phyloP scores from a whole-genome alignment of 108 stramenopile genomes.

The Discostella pseudostelligera region DNA sequence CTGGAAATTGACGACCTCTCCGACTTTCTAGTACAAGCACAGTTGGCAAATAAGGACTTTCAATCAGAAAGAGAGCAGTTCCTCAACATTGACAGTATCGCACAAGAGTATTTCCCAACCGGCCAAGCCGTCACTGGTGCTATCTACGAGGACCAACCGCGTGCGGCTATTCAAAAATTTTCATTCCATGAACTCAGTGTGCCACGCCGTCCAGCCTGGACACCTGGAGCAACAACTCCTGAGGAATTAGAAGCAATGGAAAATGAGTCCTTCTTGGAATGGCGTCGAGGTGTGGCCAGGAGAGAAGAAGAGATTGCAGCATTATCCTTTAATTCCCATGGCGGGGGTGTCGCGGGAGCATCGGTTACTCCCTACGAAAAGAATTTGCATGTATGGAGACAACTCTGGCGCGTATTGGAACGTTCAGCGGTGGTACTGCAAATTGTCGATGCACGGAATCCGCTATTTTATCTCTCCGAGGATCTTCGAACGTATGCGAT shows the following conservation, averaged over 20 bases:
- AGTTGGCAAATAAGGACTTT: constrained; percentile 92
- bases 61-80: constrained; percentile 76
- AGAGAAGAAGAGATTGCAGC: constrained; percentile 80
- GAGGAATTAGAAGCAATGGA: constrained; percentile 87
- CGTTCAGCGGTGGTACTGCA: constrained; percentile 90
- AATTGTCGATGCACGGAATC: constrained; percentile 97
- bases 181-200: constrained; percentile 88
- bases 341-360: constrained; percentile 40
- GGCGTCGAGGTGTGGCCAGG: constrained; percentile 90
- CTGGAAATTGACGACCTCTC: constrained; percentile 90
- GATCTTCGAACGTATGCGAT: constrained; percentile 89
- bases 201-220: constrained; percentile 94
- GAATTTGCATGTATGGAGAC: constrained; percentile 98
- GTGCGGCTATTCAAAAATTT: constrained; percentile 54
- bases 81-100: constrained; percentile 36
- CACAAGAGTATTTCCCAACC: constrained; percentile 31
- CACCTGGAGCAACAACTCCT: constrained; percentile 77
- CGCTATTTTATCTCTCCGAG: constrained; percentile 90
- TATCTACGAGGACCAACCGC: constrained; percentile 1
- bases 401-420: constrained; percentile 98
- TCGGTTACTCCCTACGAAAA: constrained; percentile 98
- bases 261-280: constrained; percentile 90
- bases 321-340: constrained; percentile 23
- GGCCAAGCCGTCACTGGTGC: constrained; percentile 7
- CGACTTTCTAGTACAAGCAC: constrained; percentile 92